These are phyloP conservation scores for Moesziomyces sp. DNA, from an alignment of 1,284 basidiomycete genomes.

Conservation along the genomic window DNA sequence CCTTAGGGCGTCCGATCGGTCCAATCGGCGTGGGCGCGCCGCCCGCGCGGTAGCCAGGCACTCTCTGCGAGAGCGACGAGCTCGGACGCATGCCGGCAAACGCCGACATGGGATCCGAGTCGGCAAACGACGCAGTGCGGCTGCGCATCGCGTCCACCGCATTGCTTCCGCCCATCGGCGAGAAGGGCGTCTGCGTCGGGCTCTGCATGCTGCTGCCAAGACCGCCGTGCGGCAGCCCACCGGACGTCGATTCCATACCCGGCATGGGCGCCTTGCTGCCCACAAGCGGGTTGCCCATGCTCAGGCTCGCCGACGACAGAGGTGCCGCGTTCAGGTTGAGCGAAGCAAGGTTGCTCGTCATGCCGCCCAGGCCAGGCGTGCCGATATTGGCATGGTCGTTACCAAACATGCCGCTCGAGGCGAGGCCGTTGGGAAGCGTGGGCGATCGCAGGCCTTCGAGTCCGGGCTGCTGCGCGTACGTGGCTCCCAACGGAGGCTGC, in stretches of 20 bases:
- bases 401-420: slow-evolving; percentile 23
- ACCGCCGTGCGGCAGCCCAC: slow-evolving; percentile 17
- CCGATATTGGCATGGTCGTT: slow-evolving; percentile 32
- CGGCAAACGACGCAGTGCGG: slow-evolving; percentile 42
- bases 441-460: slow-evolving; percentile 51
- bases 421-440: slow-evolving; percentile 43
- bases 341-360: slow-evolving; percentile 49
- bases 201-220: slow-evolving; percentile 26
- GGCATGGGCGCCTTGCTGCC: slow-evolving; percentile 30
- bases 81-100: slow-evolving; percentile 42
- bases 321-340: slow-evolving; percentile 47
- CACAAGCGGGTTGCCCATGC: slow-evolving; percentile 12
- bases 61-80: slow-evolving; percentile 47
- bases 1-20: slow-evolving; percentile 64
- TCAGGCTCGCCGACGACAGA: slow-evolving; percentile 19
- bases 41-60: slow-evolving; percentile 37
- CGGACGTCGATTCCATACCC: slow-evolving; percentile 21
- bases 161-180: slow-evolving; percentile 34
- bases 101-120: slow-evolving; percentile 42
- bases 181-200: slow-evolving; percentile 42
- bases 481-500: slow-evolving; percentile 17
- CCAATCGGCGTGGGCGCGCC: slow-evolving; percentile 58
- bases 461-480: slow-evolving; percentile 35
- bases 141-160: slow-evolving; percentile 35
- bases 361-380: slow-evolving; percentile 33